Conservation (phyloP, 179 eudicot genomes). For the Drosera spatulata region DNA sequence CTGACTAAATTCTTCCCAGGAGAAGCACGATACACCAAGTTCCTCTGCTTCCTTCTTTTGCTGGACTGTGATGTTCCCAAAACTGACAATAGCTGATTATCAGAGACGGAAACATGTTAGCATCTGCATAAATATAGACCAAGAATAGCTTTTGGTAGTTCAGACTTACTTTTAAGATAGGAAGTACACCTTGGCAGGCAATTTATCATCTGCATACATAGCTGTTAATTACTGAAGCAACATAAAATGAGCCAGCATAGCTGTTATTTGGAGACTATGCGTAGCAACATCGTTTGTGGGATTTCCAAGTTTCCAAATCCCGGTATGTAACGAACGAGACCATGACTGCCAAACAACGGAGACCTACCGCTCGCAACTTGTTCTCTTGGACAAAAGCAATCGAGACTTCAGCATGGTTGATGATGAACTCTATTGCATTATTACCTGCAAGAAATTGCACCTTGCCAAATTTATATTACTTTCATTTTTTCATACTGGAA, state of each 20-base stretch:
- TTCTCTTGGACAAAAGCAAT: constrained; percentile 79
- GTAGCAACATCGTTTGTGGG: too few species aligned
- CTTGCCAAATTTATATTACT: neutral
- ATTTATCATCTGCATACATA: constrained; percentile 51
- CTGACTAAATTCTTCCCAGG: constrained; percentile 72
- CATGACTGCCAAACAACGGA: neutral
- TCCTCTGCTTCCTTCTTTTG: constrained; percentile 69
- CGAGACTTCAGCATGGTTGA: constrained; percentile 89
- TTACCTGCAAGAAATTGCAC: constrained; percentile 41
- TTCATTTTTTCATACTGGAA: too few species aligned
- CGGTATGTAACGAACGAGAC: neutral
- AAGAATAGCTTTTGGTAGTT: neutral
- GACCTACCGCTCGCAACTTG: constrained; percentile 62
- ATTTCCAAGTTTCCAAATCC: too few species aligned
- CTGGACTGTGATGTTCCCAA: constrained; percentile 42
- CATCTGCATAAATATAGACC: too few species aligned
- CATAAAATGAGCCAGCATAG: too few species aligned
- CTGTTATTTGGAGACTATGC: too few species aligned
- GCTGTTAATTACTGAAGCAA: too few species aligned
- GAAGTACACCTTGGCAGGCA: constrained; percentile 51
- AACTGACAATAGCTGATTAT: constrained; percentile 72
- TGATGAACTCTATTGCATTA: constrained; percentile 87
- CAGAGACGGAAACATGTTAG: neutral
- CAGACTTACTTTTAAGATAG: constrained; percentile 63
- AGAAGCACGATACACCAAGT: constrained; percentile 62